Evolutionary conservation across 2,329 filamentous ascomycete genomes (phyloP).

Genomic region (Diplocarpon rosae): DNA sequence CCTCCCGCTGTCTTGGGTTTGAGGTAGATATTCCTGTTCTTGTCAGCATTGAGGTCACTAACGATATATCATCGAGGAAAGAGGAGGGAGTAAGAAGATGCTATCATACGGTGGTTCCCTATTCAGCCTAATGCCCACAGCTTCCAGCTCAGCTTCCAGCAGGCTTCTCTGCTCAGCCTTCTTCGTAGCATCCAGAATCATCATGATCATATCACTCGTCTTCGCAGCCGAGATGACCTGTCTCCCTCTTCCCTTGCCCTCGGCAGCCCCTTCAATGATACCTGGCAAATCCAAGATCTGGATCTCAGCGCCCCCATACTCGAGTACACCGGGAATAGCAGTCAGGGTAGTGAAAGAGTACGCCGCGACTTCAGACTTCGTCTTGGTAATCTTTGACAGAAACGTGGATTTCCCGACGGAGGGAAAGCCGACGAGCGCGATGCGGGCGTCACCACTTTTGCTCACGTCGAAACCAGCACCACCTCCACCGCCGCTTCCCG

Average conservation of each 20-base stretch:
- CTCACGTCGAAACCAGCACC: constrained; percentile 87
- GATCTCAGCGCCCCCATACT: constrained; percentile 96
- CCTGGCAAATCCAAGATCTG: constrained; percentile 94
- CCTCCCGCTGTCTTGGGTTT: constrained; percentile 93
- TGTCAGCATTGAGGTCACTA: background rate
- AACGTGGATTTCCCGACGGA: constrained; percentile 99
- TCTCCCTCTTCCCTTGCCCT: constrained; percentile 88
- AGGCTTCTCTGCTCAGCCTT: constrained; percentile 83
- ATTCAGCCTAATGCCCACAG: constrained; percentile 90
- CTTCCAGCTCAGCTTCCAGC: constrained; percentile 84
- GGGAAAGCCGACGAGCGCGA: constrained; percentile 95
- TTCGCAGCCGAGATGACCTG: constrained; percentile 98
- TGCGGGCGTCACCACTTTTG: constrained; percentile 92
- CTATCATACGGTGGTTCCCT: constrained; percentile 68
- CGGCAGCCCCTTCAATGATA: constrained; percentile 93
- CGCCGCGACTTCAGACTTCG: constrained; percentile 87
- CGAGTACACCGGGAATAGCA: constrained; percentile 90
- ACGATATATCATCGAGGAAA: background rate
- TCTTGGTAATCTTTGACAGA: constrained; percentile 97
- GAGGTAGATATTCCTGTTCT: constrained; percentile 79
- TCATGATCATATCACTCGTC: constrained; percentile 93
- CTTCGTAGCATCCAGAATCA: constrained; percentile 96
- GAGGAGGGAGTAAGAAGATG: background rate
- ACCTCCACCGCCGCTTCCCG: constrained; percentile 64
- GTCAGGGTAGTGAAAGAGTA: constrained; percentile 97